Conservation (phyloP, 2,329 filamentous ascomycete species). For the Talaromyces sp. region DNA sequence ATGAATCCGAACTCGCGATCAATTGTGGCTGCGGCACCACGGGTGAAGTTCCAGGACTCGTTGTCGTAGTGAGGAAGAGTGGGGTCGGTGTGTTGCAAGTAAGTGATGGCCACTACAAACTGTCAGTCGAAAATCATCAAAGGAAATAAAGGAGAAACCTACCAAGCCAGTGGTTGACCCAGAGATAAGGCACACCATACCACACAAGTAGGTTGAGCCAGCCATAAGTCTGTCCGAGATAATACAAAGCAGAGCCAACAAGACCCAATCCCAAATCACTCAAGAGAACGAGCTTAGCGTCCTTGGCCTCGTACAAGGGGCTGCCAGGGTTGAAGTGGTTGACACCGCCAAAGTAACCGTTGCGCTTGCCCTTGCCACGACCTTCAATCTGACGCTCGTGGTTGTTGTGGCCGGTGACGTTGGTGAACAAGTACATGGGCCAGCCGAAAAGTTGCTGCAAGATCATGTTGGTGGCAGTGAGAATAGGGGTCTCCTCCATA, state of each 20-base stretch:
- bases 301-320: slow-evolving; percentile 87
- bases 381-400: slow-evolving; percentile 90
- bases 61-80: slow-evolving; percentile 87
- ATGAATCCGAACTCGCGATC: slow-evolving; percentile 97
- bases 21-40: slow-evolving; percentile 91
- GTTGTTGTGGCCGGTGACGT: slow-evolving; percentile 94
- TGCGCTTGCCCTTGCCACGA: slow-evolving; percentile 86
- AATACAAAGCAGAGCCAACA: slow-evolving; percentile 61
- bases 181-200: slow-evolving; percentile 93
- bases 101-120: slow-evolving; percentile 88
- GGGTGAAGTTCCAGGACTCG: slow-evolving; percentile 86
- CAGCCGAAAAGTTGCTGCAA: slow-evolving; percentile 88
- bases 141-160: slow-evolving; percentile 34
- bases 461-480: slow-evolving; percentile 71
- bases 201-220: slow-evolving; percentile 85
- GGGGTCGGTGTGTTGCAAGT: slow-evolving; percentile 94
- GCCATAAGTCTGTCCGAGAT: slow-evolving; percentile 74
- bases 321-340: slow-evolving; percentile 92
- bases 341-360: slow-evolving; percentile 75
- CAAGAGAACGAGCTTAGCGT: slow-evolving; percentile 80
- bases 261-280: slow-evolving; percentile 80
- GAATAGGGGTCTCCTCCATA: slow-evolving; percentile 89
- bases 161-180: slow-evolving; percentile 99
- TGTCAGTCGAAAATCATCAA: slow-evolving; percentile 20
- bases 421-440: slow-evolving; percentile 86